Evolutionary conservation across 2,329 filamentous ascomycete species (phyloP).

Genomic region (Dichotomopilus funicola): DNA sequence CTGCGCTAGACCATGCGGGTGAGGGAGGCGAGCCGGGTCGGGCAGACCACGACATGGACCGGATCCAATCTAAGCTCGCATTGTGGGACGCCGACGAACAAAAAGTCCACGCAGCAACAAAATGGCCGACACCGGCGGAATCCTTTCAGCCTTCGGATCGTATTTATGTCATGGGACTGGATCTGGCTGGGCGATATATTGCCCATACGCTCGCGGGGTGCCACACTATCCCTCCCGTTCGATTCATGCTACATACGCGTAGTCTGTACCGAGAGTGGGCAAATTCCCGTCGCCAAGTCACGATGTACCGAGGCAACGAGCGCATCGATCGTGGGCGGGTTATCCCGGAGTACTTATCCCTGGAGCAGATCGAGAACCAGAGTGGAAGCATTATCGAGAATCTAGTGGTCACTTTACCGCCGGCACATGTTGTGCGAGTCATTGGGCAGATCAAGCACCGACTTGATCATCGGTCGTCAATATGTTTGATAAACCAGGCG

Average conservation of each 20-base stretch:
- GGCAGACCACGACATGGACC: neutral
- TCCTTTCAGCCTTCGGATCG: slow-evolving; percentile 18
- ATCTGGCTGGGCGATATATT: slow-evolving; percentile 26
- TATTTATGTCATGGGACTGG: slow-evolving; percentile 26
- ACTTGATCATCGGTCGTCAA: slow-evolving; percentile 29
- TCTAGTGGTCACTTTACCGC: slow-evolving; percentile 30
- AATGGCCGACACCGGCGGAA: neutral
- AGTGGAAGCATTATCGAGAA: slow-evolving; percentile 14
- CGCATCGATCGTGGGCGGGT: slow-evolving; percentile 16
- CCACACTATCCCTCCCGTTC: slow-evolving; percentile 25
- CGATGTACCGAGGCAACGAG: slow-evolving; percentile 17
- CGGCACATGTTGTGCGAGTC: slow-evolving; percentile 21
- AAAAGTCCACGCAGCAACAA: neutral
- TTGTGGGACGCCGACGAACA: slow-evolving; percentile 12
- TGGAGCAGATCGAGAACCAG: neutral
- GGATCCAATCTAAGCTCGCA: slow-evolving; percentile 12
- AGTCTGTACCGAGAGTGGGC: slow-evolving; percentile 24
- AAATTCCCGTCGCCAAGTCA: slow-evolving; percentile 16
- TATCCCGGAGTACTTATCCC: slow-evolving; percentile 21
- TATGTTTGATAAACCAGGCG: slow-evolving; percentile 38
- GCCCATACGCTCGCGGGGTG: slow-evolving; percentile 27
- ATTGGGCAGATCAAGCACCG: slow-evolving; percentile 25
- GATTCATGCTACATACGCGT: slow-evolving; percentile 24
- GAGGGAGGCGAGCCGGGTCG: too few relatives aligned
- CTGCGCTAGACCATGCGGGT: too few relatives aligned